Percentiles rank a stretch among this genome's conserved stretches.
phyloP scores from a whole-genome alignment of 768 basidiomycete species.

The Xerocomus brunneocitrinus region DNA sequence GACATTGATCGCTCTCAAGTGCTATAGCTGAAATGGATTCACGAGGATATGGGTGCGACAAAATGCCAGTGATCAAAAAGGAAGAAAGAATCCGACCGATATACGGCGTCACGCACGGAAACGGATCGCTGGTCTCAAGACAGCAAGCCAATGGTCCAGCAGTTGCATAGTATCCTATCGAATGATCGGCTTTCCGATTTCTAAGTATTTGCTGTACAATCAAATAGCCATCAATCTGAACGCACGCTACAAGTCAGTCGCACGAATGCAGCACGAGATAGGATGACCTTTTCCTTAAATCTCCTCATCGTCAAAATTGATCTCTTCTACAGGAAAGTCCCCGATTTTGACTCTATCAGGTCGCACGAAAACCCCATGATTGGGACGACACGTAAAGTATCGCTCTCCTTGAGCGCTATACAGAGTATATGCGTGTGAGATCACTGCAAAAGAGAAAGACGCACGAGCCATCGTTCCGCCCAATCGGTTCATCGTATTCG shows the following conservation, averaged over 20 bases:
- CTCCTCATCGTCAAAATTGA: constrained; percentile 73
- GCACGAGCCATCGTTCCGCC: constrained; percentile 94
- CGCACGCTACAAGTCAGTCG: neutral
- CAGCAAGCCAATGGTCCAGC: too few relatives aligned
- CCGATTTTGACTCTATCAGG: constrained; percentile 79
- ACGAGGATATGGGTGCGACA: too few relatives aligned
- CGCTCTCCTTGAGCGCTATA: constrained; percentile 73
- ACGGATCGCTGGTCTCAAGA: too few relatives aligned
- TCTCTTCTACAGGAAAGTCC: constrained; percentile 81
- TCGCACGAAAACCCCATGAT: constrained; percentile 82
- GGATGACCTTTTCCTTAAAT: constrained; percentile 39
- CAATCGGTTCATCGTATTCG: constrained; percentile 92
- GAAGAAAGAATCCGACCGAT: too few relatives aligned
- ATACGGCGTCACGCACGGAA: too few relatives aligned
- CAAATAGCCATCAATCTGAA: too few relatives aligned
- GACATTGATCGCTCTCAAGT: too few relatives aligned
- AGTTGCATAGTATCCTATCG: too few relatives aligned
- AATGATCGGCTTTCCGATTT: too few relatives aligned
- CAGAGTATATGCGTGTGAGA: neutral
- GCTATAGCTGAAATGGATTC: too few relatives aligned
- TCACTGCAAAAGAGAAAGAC: constrained; percentile 30
- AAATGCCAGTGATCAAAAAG: too few relatives aligned
- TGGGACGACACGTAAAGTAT: constrained; percentile 79
- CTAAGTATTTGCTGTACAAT: too few relatives aligned
- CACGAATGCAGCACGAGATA: neutral